A percentile compares a stretch with the other conserved stretches of the same genome.
Evolutionary conservation across 2,329 filamentous ascomycete species (phyloP).

Genomic region (Xylariaceae sp.): DNA sequence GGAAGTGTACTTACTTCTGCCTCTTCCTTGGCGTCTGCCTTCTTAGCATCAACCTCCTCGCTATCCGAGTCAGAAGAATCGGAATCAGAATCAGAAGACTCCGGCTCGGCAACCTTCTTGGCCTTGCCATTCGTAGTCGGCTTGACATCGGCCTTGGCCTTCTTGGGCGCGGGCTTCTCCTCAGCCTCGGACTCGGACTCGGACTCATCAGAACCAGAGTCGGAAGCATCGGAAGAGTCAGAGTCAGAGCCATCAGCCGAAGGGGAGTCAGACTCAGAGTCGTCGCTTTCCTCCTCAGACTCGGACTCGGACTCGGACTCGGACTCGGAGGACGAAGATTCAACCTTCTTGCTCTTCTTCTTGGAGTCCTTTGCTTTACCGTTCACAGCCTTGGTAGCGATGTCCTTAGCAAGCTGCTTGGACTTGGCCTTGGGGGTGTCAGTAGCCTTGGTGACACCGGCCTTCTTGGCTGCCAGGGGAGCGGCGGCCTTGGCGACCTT

Average conservation of each 20-base stretch:
- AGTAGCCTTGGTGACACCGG: slow-evolving; percentile 61
- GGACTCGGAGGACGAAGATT: slow-evolving; percentile 32
- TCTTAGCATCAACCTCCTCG: slow-evolving; percentile 22
- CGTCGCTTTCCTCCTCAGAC: slow-evolving; percentile 4
- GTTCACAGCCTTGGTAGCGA: slow-evolving; percentile 42
- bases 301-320: slow-evolving; percentile 31
- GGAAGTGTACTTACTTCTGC: slow-evolving; percentile 28
- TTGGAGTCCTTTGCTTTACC: slow-evolving; percentile 34
- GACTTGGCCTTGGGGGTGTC: slow-evolving; percentile 61
- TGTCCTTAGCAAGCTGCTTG: slow-evolving; percentile 60
- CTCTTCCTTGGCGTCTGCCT: slow-evolving; percentile 24
- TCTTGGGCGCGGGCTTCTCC: slow-evolving; percentile 30
- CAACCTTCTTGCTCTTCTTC: slow-evolving; percentile 36
- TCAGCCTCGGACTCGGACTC: slow-evolving; percentile 20
- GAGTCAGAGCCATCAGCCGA: slow-evolving; percentile 14
- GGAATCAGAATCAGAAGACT: slow-evolving; percentile 32
- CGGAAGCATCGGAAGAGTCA: slow-evolving; percentile 19
- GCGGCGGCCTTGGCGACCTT: slow-evolving; percentile 47
- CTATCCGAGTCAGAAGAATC: slow-evolving; percentile 31
- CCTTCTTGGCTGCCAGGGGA: slow-evolving; percentile 56
- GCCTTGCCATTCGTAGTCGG: slow-evolving; percentile 30
- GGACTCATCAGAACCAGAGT: slow-evolving; percentile 8
- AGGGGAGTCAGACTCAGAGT: slow-evolving; percentile 18
- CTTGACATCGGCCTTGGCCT: slow-evolving; percentile 22
- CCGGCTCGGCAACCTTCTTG: slow-evolving; percentile 29